Evolutionary conservation across 768 basidiomycete genomes (phyloP).

Genomic region (Crucibulum laeve): DNA sequence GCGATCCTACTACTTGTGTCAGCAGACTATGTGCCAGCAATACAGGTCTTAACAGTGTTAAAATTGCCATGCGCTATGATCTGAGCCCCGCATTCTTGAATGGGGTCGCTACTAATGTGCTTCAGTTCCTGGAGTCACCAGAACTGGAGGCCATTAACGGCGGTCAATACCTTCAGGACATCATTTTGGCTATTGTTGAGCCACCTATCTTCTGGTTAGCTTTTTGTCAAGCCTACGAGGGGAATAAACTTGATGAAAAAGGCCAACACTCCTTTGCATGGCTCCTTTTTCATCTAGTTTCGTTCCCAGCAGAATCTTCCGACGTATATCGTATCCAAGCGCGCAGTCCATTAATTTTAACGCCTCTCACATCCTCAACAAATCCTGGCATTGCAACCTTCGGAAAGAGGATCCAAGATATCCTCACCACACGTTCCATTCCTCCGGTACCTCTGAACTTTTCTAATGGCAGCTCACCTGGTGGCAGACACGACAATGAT

Average conservation of each 20-base stretch:
- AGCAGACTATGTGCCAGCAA: conserved; percentile 28
- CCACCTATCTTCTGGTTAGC: conserved; percentile 49
- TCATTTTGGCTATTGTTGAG: conserved; percentile 38
- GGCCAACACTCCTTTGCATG: conserved; percentile 38
- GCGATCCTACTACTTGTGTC: conserved; percentile 32
- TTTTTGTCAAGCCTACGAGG: conserved; percentile 29
- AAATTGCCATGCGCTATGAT: conserved; percentile 36
- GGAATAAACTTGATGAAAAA: conserved; percentile 22
- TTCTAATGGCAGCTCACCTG: conserved; percentile 33
- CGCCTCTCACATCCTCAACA: conserved; percentile 16
- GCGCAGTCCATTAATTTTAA: conserved; percentile 22
- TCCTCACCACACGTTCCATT: conserved; percentile 17
- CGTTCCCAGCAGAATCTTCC: conserved; percentile 27
- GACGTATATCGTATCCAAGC: conserved; percentile 34
- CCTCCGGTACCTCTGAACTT: neutral
- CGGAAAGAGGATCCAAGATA: conserved; percentile 35
- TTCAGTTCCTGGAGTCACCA: conserved; percentile 33
- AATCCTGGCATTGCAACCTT: conserved; percentile 20
- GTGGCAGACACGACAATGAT: conserved; percentile 72
- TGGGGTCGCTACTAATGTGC: conserved; percentile 21
- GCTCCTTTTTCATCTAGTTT: conserved; percentile 47
- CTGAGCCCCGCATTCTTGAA: conserved; percentile 36
- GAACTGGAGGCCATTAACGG: conserved; percentile 31
- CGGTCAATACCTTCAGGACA: conserved; percentile 34
- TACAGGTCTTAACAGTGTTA: conserved; percentile 32